Evolutionary conservation across 225 moss, liverwort and hornwort genomes (phyloP), one percentile per base, ranked within the genome.

Genomic region (Physcomitrellopsis africana): DNA sequence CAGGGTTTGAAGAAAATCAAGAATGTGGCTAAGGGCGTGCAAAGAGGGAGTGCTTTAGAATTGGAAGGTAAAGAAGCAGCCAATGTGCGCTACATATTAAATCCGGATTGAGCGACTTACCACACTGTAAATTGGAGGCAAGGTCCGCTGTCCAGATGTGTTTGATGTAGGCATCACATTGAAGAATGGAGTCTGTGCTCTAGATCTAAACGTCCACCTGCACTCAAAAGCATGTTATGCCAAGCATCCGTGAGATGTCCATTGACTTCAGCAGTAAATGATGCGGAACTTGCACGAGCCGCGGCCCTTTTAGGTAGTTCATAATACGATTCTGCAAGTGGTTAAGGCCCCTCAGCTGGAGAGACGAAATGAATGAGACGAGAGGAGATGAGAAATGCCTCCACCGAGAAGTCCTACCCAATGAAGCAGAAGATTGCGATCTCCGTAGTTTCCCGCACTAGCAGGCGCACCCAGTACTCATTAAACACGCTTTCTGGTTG

Each of bases 131-230:
- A 91, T 89, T 62, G 88, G 88, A 18, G 90, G 86, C 53, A 88
- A 80, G 16, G 76, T 68, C 16, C 78, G 68, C 17, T 85, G 84
- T 37, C 78, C 81, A 45, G 79, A 79, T 51, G 81, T 74, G 71
- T 82, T 82, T 51, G 77, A 72, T 52, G 82, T 83, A 20, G 91
- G 88, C 51, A 91, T 85, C 20, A 89, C 82, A 27, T 86, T 88
- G 72, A 91, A 89, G 67, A 91, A 85, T 24, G 86, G 88, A 53
- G 91, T 89, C 65, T 82, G 65, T 64, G 84, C 84, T 76, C 88
- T 83, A 51, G 88, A 91, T 61, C 90, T 77, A 51, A 91, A 91
- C 8, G 91, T 91, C 91, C 91, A 91, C 81, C 91, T 89, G 80
- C 69, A 53, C 58, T 15, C 19, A 67, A 47, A 14, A 62, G 29